These are phyloP conservation scores for Citrus australasica DNA, from an alignment of 345 rosid genomes.

Conservation along the genomic window DNA sequence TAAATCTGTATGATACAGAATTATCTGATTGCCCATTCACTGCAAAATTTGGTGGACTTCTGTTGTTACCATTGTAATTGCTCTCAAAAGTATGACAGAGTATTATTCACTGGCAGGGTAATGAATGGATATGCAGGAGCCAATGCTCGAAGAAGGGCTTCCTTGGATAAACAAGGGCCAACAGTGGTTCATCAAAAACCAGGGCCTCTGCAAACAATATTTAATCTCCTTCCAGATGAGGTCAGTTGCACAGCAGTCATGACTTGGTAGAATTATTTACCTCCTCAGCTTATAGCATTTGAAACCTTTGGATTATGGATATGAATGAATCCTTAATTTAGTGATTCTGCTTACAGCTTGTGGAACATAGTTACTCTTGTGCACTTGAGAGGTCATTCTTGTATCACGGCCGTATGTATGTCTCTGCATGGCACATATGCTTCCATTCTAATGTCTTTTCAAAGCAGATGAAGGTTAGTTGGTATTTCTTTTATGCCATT, in stretches of 20 bases:
- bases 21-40: neutral
- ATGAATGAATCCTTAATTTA: constrained; percentile 2
- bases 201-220: constrained; percentile 91
- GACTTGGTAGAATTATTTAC: constrained; percentile 4
- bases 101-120: constrained; percentile 34
- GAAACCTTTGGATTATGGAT: neutral
- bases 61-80: constrained; percentile 6
- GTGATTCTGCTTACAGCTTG: constrained; percentile 39
- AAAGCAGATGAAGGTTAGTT: constrained; percentile 94
- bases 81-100: constrained; percentile 11
- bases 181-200: constrained; percentile 96
- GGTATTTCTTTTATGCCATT: constrained; percentile 3
- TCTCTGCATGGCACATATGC: constrained; percentile 97
- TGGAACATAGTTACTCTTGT: constrained; percentile 87
- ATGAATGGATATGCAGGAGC: constrained; percentile 74
- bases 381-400: constrained; percentile 97
- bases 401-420: constrained; percentile 98
- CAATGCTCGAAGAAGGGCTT: constrained; percentile 61
- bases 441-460: constrained; percentile 98
- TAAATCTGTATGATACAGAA: neutral
- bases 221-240: constrained; percentile 89
- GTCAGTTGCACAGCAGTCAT: constrained; percentile 31
- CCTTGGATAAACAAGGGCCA: constrained; percentile 76
- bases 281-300: neutral
- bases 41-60: neutral